Percentiles rank a stretch among this genome's conserved stretches.
Evolutionary conservation across 345 rosid species (phyloP).

Genomic region (Corymbia maculata): DNA sequence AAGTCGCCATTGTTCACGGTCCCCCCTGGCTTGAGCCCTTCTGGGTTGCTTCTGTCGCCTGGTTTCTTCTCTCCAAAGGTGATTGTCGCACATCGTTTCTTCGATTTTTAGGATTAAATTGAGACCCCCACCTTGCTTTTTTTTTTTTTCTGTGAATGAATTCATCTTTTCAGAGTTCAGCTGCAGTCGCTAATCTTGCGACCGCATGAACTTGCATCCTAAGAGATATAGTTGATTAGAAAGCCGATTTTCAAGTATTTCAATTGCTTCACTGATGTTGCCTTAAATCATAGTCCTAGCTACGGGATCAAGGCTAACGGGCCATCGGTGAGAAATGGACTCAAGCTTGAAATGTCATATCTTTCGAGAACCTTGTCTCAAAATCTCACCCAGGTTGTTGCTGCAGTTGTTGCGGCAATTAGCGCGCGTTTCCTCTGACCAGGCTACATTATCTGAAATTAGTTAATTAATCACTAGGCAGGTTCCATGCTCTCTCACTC

Average conservation of each 20-base stretch:
- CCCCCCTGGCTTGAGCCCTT: slow-evolving; percentile 91
- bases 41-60: slow-evolving; percentile 75
- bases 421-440: neutral
- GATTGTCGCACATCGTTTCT: neutral
- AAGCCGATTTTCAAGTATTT: neutral
- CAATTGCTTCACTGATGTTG: neutral
- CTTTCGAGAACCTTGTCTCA: neutral
- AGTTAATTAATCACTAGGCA: neutral
- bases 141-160: neutral
- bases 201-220: neutral
- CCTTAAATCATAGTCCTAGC: neutral
- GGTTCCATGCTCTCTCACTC: neutral
- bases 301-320: neutral
- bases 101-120: neutral
- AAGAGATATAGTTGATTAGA: neutral
- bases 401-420: neutral
- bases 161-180: neutral
- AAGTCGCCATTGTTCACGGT: slow-evolving; percentile 57
- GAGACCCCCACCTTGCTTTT: neutral
- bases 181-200: neutral
- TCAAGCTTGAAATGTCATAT: neutral
- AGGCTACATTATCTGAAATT: neutral
- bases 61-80: slow-evolving; percentile 62
- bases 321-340: neutral
- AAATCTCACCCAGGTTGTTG: neutral